These are phyloP conservation scores for Falciphora oryzae DNA, from an alignment of 2,329 filamentous ascomycete species.

Conservation along the genomic window DNA sequence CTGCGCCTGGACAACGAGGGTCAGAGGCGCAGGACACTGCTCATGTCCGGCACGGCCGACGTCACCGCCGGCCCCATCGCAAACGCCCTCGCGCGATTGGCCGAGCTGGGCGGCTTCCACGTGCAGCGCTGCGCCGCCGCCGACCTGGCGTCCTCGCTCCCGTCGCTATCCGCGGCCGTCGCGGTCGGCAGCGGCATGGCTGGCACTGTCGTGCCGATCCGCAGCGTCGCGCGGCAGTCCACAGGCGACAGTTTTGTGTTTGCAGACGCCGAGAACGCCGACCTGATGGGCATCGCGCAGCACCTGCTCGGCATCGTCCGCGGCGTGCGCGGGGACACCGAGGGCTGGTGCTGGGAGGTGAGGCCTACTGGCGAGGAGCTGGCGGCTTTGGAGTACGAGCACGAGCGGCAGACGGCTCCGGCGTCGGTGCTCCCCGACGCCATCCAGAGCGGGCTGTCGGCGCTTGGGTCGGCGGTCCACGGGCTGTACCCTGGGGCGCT, in stretches of 20 bases:
- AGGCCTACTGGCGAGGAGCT: neutral
- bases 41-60: neutral
- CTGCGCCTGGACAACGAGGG: neutral
- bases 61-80: neutral
- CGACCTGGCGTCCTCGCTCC: neutral
- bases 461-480: too few species aligned
- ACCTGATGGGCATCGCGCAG: neutral
- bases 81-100: neutral
- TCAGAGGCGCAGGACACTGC: neutral
- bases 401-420: neutral
- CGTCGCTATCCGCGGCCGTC: neutral
- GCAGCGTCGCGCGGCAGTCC: neutral
- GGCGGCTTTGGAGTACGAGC: neutral
- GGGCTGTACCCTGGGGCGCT: neutral
- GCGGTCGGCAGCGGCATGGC: neutral
- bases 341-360: constrained; percentile 1
- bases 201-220: neutral
- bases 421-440: too few species aligned
- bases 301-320: neutral
- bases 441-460: neutral
- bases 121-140: neutral
- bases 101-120: neutral
- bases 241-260: neutral
- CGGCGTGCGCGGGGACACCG: neutral
- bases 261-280: neutral